Evolutionary conservation across 2,329 filamentous ascomycete genomes (phyloP).

Genomic region (Sclerotinia nivalis): DNA sequence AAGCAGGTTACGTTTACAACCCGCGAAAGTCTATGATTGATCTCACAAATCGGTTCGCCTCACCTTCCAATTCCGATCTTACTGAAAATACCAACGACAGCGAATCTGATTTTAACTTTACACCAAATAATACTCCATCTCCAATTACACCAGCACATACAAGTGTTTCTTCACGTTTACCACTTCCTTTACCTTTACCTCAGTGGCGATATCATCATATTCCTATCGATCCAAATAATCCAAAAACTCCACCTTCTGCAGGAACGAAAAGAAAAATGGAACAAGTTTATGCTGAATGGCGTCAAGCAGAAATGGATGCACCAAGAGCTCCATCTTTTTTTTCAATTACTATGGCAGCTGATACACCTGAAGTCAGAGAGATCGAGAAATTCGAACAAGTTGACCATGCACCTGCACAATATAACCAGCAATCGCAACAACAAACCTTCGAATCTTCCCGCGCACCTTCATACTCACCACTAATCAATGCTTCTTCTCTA

Average conservation of each 20-base stretch:
- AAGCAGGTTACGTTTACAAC: constrained; percentile 4
- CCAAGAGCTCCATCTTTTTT: neutral
- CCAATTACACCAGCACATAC: neutral
- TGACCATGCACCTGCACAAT: neutral
- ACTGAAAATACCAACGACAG: neutral
- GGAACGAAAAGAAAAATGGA: constrained; percentile 5
- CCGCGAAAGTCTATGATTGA: neutral
- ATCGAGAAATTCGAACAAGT: neutral
- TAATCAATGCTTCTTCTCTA: neutral
- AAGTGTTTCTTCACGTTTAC: neutral
- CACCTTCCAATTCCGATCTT: neutral
- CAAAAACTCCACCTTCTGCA: neutral
- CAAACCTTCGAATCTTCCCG: neutral
- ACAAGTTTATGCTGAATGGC: neutral
- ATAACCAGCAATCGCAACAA: neutral
- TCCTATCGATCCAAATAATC: neutral
- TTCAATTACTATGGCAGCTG: neutral
- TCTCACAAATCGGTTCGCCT: neutral
- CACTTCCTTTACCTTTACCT: neutral
- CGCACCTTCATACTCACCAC: neutral
- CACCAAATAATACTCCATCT: neutral
- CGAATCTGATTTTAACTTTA: constrained; percentile 1
- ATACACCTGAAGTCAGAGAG: neutral
- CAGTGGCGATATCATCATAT: neutral
- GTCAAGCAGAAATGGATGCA: neutral